Evolutionary conservation across 2,329 filamentous ascomycete genomes (phyloP), one percentile per base, ranked within the genome.

Genomic region (Hymenoscyphus scutula): DNA sequence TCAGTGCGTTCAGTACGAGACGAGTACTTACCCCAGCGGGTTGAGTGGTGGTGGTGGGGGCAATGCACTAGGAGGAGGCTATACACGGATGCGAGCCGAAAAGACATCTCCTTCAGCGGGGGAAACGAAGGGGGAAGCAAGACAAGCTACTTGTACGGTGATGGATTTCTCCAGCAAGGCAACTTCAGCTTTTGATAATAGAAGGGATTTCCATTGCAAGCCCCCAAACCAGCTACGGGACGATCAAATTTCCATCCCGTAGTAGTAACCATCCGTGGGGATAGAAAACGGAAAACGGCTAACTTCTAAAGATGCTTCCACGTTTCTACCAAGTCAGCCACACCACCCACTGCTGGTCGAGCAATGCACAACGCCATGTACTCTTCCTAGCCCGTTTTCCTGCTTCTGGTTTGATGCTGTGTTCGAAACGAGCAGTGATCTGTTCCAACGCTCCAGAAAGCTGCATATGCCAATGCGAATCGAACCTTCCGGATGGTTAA

Each of bases 401-500:
- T 34, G 32, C 32, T 13, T 34, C 32, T 34, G 32, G 19, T 13
- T 48, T 48, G 41, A 48, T 25, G 41, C 41, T 48, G 41, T 48
- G 19, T 10, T 23, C 41, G 19, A 23, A 45, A 45, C n/a, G n/a
- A 45, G 41, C n/a, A 45, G 41, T 19, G 19, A 19, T 45, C 41
- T 45, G 41, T 48, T 48, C 41, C 41, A 48, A 25, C 41, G 41
- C n/a, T 23, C 41, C 19, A 23, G 41, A 48, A 25, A 25, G 53
- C 53, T 29, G 53, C 27, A 54, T 30, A 32, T 29, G 25, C 30
- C 13, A 29, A 54, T 54, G 53, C 53, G 53, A 54, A 30, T 32
- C 11, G 53, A 54, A 27, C 53, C 53, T 54, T 32, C 53, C 53
- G 53, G 25, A 13, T 29, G 53, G 15, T 54, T 4, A 48, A 23